Percentiles rank a stretch among this genome's conserved stretches.
These are phyloP conservation scores for Petunia axillaris DNA, from an alignment of 257 asterid species.

Conservation along the genomic window DNA sequence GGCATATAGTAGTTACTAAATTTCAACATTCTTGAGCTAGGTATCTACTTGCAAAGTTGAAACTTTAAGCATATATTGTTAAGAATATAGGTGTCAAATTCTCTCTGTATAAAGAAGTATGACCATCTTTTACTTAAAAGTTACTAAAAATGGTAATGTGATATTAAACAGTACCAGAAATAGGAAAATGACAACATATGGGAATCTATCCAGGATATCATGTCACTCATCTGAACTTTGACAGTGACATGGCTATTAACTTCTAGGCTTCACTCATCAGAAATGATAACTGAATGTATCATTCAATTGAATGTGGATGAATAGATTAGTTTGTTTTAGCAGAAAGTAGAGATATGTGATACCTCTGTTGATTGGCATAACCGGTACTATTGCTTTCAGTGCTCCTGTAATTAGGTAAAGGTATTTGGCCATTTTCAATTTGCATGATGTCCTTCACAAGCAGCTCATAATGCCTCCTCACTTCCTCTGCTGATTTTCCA, in stretches of 20 bases:
- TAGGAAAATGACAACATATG: slow-evolving; percentile 20
- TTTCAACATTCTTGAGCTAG: background rate
- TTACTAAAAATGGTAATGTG: slow-evolving; percentile 10
- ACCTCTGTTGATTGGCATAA: slow-evolving; percentile 42
- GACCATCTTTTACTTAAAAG: slow-evolving; percentile 6
- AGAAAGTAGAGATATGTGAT: slow-evolving; percentile 16
- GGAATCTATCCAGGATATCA: background rate
- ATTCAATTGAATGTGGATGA: background rate
- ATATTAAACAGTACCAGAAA: slow-evolving; percentile 7
- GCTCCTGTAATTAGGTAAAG: slow-evolving; percentile 45
- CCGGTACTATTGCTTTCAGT: slow-evolving; percentile 31
- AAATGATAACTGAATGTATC: background rate
- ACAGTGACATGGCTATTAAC: too few species aligned
- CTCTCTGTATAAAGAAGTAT: background rate
- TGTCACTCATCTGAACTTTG: background rate
- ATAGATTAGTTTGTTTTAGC: background rate
- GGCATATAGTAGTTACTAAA: background rate
- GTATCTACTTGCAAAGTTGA: slow-evolving; percentile 16
- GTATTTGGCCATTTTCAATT: slow-evolving; percentile 45
- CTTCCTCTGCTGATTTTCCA: slow-evolving; percentile 51
- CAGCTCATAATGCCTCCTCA: slow-evolving; percentile 43
- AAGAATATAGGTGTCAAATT: background rate
- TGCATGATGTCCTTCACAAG: slow-evolving; percentile 47
- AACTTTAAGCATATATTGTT: slow-evolving; percentile 1
- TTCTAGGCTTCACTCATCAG: too few species aligned